Base-by-base conservation (phyloP, 768 basidiomycete species). In the Rhodotorula taiwanensis region DNA sequence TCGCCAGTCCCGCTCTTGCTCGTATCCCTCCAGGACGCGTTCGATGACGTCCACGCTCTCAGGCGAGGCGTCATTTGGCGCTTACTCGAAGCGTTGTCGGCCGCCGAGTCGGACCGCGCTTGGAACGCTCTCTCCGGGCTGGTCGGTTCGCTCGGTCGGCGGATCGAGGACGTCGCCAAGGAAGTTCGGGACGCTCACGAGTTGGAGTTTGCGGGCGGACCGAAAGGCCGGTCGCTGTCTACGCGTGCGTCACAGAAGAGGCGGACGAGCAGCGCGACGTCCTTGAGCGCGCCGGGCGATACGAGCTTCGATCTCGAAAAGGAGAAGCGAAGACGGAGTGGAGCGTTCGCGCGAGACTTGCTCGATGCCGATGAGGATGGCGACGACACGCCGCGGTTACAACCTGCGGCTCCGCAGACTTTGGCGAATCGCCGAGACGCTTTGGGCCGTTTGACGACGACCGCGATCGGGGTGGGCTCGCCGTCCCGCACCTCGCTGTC, bases 51-150 rank as follows among this genome's bases (percentile, higher is more conserved):
- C 8, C 60, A 61, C 28, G 52, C 28, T 2, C 23, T 36, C 23
- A 20, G 60, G 31, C 20, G 47, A 23, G 53, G 34, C 9, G 41
- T 61, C 16, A 16, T 61, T 5, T 61, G 60, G 61, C 41, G 61
- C 7, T 4, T 56, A 13, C 42, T 62, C 42, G 54, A 50, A 31
- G 31, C 42, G 25, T 42, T 55, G 9, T 42, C 43, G 33, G 31
- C 27, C 14, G 27, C 52, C 44, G 41, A 16, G 23, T 31, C 23
- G 16, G 33, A 43, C n/a, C 30, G 14, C 13, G 47, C 23, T 8
- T 62, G 55, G 55, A 14, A 7, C n/a, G 23, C 21, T 23, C 27
- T 43, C 8, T 30, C 21, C 9, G 27, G 21, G 8, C 25, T 47
- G 31, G 30, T 62, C 41, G 61, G 14, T 1, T 2, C 6, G 18